Conservation (phyloP, 257 asterid species). For the Fraxinus pennsylvanica region DNA sequence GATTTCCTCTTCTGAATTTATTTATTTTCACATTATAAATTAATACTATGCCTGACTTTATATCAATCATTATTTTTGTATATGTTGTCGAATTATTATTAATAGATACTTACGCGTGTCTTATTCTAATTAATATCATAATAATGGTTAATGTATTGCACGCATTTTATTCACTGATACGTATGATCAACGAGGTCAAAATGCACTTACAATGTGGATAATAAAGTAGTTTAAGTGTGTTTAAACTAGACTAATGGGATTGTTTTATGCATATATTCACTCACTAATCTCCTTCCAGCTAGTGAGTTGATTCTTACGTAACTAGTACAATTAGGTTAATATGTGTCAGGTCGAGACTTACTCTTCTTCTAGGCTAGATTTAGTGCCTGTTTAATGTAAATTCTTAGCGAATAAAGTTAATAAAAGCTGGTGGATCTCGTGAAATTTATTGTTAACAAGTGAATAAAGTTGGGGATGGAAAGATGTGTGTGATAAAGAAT, state of each 20-base stretch:
- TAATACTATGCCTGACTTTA: constrained; percentile 23
- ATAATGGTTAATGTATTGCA: constrained; percentile 20
- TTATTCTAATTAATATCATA: constrained; percentile 34
- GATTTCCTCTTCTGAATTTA: constrained; percentile 5
- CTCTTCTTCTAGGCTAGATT: no score
- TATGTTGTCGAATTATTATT: constrained; percentile 32
- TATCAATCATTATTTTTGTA: constrained; percentile 26
- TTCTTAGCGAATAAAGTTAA: no score
- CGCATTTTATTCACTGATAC: constrained; percentile 41
- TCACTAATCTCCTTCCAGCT: background rate
- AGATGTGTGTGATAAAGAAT: no score
- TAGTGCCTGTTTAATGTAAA: no score
- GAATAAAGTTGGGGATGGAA: no score
- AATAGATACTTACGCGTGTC: constrained; percentile 25
- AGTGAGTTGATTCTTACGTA: background rate
- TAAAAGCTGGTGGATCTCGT: no score
- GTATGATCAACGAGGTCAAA: constrained; percentile 36
- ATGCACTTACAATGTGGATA: constrained; percentile 46
- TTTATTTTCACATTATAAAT: background rate
- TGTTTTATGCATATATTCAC: constrained; percentile 2
- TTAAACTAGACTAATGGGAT: constrained; percentile 1
- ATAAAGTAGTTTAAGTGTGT: constrained; percentile 30
- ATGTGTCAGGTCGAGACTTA: background rate
- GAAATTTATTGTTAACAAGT: no score
- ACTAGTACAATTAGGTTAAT: no score